A percentile compares a stretch with the other conserved stretches of the same genome.
Evolutionary conservation across 129 eudicot species (phyloP).

Genomic region (Chrysanthemum lavandulifolium): DNA sequence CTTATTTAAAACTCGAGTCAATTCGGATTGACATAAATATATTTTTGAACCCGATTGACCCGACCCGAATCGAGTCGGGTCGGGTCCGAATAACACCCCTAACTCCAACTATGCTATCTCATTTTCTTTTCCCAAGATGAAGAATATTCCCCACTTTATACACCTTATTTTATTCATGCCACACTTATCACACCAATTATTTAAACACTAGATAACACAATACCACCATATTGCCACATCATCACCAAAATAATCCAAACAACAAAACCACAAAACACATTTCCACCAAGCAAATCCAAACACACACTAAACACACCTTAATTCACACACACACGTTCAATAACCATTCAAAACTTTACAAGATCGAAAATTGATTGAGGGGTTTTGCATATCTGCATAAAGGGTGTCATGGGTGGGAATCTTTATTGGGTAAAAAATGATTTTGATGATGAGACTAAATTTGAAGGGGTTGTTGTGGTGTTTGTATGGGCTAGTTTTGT

Average conservation of each 20-base stretch:
- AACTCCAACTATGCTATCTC: no score
- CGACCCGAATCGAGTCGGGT: no score
- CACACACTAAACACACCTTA: no score
- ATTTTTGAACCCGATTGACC: no score
- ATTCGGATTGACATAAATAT: no score
- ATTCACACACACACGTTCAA: no score
- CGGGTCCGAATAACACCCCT: no score
- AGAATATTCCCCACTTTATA: not conserved
- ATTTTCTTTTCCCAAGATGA: no score
- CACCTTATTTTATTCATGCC: not conserved
- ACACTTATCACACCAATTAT: slow-evolving; percentile 9
- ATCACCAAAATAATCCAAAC: not conserved
- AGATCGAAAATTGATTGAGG: slow-evolving; percentile 3
- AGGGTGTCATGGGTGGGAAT: slow-evolving; percentile 37
- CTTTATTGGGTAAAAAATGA: slow-evolving; percentile 57
- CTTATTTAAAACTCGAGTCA: no score
- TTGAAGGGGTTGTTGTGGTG: slow-evolving; percentile 60
- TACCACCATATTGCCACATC: slow-evolving; percentile 10
- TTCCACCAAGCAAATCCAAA: not conserved
- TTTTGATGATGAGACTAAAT: slow-evolving; percentile 5
- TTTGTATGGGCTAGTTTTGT: slow-evolving; percentile 57
- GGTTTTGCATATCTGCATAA: slow-evolving; percentile 12
- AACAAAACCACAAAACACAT: not conserved
- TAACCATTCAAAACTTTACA: no score
- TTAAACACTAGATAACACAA: not conserved